These are phyloP conservation scores for Colletotrichum abscissum DNA, from an alignment of 2,329 filamentous ascomycete species.

Conservation along the genomic window DNA sequence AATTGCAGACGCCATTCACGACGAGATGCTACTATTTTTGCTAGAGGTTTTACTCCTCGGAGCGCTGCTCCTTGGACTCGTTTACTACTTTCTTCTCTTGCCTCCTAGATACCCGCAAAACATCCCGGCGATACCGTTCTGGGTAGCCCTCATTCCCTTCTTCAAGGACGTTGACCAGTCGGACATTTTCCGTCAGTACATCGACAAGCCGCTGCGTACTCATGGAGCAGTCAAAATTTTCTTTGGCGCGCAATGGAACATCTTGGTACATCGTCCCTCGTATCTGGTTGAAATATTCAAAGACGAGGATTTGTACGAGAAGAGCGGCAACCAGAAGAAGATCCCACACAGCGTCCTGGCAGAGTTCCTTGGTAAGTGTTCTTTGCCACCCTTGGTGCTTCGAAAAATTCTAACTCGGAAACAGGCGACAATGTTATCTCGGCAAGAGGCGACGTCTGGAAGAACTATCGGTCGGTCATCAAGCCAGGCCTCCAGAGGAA, in stretches of 20 bases:
- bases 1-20: not conserved
- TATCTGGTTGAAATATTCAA: slow-evolving; percentile 54
- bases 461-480: slow-evolving; percentile 47
- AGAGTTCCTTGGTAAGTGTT: slow-evolving; percentile 40
- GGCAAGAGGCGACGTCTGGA: slow-evolving; percentile 49
- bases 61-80: not conserved
- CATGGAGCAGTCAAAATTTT: slow-evolving; percentile 60
- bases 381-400: not conserved
- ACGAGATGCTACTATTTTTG: slow-evolving; percentile 22
- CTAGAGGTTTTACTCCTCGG: slow-evolving; percentile 19
- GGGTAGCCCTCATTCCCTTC: slow-evolving; percentile 54
- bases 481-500: slow-evolving; percentile 48
- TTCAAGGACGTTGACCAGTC: slow-evolving; percentile 55
- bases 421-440: slow-evolving; percentile 53
- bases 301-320: slow-evolving; percentile 46
- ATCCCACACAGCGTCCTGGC: slow-evolving; percentile 52
- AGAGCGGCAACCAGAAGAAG: slow-evolving; percentile 54
- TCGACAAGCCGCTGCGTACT: slow-evolving; percentile 49
- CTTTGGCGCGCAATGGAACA: slow-evolving; percentile 60
- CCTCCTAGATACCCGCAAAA: slow-evolving; percentile 45
- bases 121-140: slow-evolving; percentile 56
- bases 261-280: slow-evolving; percentile 56
- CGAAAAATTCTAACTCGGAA: not conserved
- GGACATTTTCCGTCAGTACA: slow-evolving; percentile 51
- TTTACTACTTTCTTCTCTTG: slow-evolving; percentile 36